A percentile compares a stretch with the other conserved stretches of the same genome.
phyloP scores from a whole-genome alignment of 768 basidiomycete species.

The Podaxis sp. region DNA sequence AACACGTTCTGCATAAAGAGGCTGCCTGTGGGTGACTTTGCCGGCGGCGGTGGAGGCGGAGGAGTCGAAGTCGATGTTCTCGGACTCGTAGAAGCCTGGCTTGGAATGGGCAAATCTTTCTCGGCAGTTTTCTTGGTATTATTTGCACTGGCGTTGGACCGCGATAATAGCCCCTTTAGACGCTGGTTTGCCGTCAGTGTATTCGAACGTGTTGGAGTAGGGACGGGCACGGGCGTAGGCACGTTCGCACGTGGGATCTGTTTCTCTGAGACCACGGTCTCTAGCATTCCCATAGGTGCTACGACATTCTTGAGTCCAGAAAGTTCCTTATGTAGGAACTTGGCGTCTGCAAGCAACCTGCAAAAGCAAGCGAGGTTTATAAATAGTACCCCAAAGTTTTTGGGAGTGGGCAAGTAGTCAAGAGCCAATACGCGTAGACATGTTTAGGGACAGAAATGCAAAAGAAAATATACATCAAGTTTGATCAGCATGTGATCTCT shows the following conservation, averaged over 20 bases:
- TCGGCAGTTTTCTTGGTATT: conserved; percentile 25
- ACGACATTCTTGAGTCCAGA: conserved; percentile 71
- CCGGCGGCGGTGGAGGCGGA: conserved; percentile 23
- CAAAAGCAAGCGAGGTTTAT: conserved; percentile 3
- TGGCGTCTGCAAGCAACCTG: conserved; percentile 80
- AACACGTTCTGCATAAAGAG: conserved; percentile 5
- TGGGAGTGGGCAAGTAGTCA: background rate
- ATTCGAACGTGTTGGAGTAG: conserved; percentile 32
- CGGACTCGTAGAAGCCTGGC: conserved; percentile 22
- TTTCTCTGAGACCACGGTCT: conserved; percentile 85
- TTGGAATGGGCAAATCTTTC: conserved; percentile 6
- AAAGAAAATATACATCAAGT: background rate
- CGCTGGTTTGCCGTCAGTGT: conserved; percentile 47
- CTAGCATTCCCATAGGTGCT: conserved; percentile 74
- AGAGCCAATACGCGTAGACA: conserved; percentile 9
- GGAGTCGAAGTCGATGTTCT: conserved; percentile 26
- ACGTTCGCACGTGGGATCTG: conserved; percentile 38
- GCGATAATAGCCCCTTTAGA: conserved; percentile 43
- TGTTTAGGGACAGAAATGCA: background rate
- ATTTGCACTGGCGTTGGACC: conserved; percentile 27
- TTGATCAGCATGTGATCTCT: conserved; percentile 5
- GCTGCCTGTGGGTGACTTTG: conserved; percentile 16
- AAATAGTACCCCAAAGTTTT: conserved; percentile 6
- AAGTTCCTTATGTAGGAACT: conserved; percentile 73
- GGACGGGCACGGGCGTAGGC: conserved; percentile 1